These are phyloP conservation scores for Rhododendron kiyosumense DNA, from an alignment of 148 eudicot genomes.

Conservation along the genomic window DNA sequence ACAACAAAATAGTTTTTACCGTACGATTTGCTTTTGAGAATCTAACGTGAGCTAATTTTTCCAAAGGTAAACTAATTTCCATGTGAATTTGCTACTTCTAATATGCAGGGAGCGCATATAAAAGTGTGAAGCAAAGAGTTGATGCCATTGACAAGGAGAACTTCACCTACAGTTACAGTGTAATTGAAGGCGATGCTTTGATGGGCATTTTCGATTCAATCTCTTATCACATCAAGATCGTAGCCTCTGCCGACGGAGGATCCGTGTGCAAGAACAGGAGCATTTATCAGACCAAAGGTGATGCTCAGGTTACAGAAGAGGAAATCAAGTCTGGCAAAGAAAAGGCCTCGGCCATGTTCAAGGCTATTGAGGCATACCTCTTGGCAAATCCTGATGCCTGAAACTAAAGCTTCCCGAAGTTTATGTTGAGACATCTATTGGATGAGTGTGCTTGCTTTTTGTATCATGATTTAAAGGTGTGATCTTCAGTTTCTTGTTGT, in stretches of 20 bases:
- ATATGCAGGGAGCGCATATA: neutral
- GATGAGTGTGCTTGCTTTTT: neutral
- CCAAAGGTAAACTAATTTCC: neutral
- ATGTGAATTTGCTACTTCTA: too few species aligned
- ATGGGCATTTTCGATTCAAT: neutral
- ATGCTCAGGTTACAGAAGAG: neutral
- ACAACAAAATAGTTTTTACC: too few species aligned
- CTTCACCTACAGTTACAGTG: neutral
- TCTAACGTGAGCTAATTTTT: too few species aligned
- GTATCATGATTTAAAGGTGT: neutral
- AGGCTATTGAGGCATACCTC: neutral
- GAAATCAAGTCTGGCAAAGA: neutral
- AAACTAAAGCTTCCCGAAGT: neutral
- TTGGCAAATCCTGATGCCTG: neutral
- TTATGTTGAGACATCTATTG: neutral
- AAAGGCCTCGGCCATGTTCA: neutral
- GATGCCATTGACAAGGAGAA: neutral
- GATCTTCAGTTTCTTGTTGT: neutral
- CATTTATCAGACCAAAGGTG: neutral
- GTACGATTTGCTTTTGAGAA: too few species aligned
- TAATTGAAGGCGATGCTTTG: neutral
- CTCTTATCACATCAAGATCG: neutral
- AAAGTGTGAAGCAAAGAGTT: neutral
- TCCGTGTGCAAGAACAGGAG: neutral
- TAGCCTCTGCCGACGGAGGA: neutral